Conservation (phyloP, 495 filamentous ascomycete genomes). For the Polyplosphaeria fusca region DNA sequence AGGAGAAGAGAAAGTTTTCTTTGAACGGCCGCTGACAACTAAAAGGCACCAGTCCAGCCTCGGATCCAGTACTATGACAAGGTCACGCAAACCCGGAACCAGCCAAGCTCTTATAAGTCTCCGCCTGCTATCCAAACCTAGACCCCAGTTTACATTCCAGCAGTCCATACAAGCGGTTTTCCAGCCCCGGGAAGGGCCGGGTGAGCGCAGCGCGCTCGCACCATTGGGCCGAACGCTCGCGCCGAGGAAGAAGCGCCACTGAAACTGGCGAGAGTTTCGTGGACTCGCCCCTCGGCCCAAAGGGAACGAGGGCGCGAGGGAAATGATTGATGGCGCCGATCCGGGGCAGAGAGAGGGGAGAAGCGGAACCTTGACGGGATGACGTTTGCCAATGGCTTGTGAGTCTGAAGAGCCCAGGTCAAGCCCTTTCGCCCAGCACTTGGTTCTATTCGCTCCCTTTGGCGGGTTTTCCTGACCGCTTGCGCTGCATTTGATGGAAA, state of each 20-base stretch:
- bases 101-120: conserved; percentile 27
- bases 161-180: background rate
- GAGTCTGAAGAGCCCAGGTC: background rate
- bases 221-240: conserved; percentile 26
- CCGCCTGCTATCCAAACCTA: conserved; percentile 1
- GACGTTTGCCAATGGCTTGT: conserved; percentile 34
- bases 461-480: background rate
- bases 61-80: conserved; percentile 12
- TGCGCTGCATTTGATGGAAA: background rate
- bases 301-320: conserved; percentile 12
- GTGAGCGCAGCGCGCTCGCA: conserved; percentile 11
- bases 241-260: conserved; percentile 8
- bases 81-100: background rate
- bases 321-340: conserved; percentile 18
- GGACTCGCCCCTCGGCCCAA: conserved; percentile 32
- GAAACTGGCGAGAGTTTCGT: background rate
- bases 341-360: conserved; percentile 10
- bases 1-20: conserved; percentile 1
- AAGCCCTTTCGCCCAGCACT: background rate
- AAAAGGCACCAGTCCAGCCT: conserved; percentile 7
- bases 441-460: background rate
- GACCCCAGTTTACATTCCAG: conserved; percentile 18
- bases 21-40: conserved; percentile 6
- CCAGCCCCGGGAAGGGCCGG: conserved; percentile 17
- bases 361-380: conserved; percentile 8